phyloP scores from a whole-genome alignment of 495 filamentous ascomycete genomes.

The Talaromyces wortmannii region DNA sequence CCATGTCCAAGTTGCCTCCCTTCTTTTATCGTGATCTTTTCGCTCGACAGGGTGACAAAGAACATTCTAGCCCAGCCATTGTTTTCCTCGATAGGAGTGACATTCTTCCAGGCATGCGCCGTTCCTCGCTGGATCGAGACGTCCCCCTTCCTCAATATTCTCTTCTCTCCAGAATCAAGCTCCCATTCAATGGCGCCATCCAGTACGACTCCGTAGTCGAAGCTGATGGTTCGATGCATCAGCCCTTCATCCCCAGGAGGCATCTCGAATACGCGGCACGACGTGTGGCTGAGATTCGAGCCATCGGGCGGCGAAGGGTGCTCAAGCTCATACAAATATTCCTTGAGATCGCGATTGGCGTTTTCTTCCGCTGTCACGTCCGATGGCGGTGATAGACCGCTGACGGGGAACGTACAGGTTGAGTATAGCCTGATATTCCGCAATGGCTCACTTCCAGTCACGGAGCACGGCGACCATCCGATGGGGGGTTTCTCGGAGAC shows the following conservation, averaged over 20 bases:
- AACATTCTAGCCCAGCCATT: constrained; percentile 46
- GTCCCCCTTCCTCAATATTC: constrained; percentile 60
- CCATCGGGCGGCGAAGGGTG: constrained; percentile 30
- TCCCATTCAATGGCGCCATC: constrained; percentile 64
- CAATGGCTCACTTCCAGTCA: constrained; percentile 14
- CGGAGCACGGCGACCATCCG: neutral
- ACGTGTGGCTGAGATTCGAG: neutral
- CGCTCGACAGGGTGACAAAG: constrained; percentile 39
- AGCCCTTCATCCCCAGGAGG: constrained; percentile 57
- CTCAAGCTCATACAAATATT: constrained; percentile 8
- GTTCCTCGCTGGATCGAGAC: constrained; percentile 59
- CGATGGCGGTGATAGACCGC: constrained; percentile 12
- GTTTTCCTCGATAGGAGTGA: neutral
- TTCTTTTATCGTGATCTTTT: constrained; percentile 1
- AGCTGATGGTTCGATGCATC: constrained; percentile 56
- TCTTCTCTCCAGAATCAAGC: constrained; percentile 49
- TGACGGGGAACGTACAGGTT: constrained; percentile 44
- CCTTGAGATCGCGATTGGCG: constrained; percentile 38
- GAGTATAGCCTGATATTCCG: constrained; percentile 26
- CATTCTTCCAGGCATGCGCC: constrained; percentile 11
- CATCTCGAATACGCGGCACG: constrained; percentile 47
- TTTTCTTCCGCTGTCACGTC: constrained; percentile 44
- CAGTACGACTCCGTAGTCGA: constrained; percentile 62
- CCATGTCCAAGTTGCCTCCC: neutral
- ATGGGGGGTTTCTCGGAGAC: constrained; percentile 1